Evolutionary conservation across 2,329 filamentous ascomycete genomes (phyloP).

Genomic region (Ceratocystis cacaofunesta): DNA sequence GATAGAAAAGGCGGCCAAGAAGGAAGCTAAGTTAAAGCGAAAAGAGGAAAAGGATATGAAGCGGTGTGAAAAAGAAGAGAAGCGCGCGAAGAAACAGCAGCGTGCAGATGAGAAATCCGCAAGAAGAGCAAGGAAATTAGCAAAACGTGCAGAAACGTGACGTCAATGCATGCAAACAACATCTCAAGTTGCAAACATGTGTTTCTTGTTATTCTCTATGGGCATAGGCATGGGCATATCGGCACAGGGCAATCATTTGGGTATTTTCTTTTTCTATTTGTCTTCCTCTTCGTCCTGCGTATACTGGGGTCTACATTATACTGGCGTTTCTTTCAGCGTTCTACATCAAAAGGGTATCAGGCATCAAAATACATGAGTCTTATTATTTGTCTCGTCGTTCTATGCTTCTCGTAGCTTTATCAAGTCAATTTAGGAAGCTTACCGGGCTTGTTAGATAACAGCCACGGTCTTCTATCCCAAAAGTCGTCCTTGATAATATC

Average conservation of each 20-base stretch:
- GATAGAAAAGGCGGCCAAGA: constrained; percentile 12
- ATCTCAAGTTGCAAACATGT: background rate
- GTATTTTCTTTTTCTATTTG: constrained; percentile 17
- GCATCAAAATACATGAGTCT: background rate
- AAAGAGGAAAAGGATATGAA: constrained; percentile 23
- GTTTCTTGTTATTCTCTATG: constrained; percentile 8
- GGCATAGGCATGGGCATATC: constrained; percentile 15
- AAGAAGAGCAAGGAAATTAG: constrained; percentile 19
- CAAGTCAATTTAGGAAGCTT: constrained; percentile 43
- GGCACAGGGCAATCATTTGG: constrained; percentile 15
- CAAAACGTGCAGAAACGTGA: constrained; percentile 21
- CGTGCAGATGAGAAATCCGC: constrained; percentile 20
- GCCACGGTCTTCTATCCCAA: constrained; percentile 77
- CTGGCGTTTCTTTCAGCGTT: background rate
- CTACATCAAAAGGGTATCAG: background rate
- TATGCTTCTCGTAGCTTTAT: background rate
- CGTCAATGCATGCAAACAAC: constrained; percentile 12
- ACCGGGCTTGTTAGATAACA: constrained; percentile 59
- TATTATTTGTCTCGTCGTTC: background rate
- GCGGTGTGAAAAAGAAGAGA: constrained; percentile 31
- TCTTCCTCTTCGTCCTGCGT: constrained; percentile 17
- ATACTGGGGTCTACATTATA: background rate
- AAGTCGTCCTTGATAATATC: constrained; percentile 95
- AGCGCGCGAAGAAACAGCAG: constrained; percentile 24
- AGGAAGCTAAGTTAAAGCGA: constrained; percentile 24